Evolutionary conservation across 2,329 filamentous ascomycete genomes (phyloP).

Genomic region (Arthrobotrys sinensis): DNA sequence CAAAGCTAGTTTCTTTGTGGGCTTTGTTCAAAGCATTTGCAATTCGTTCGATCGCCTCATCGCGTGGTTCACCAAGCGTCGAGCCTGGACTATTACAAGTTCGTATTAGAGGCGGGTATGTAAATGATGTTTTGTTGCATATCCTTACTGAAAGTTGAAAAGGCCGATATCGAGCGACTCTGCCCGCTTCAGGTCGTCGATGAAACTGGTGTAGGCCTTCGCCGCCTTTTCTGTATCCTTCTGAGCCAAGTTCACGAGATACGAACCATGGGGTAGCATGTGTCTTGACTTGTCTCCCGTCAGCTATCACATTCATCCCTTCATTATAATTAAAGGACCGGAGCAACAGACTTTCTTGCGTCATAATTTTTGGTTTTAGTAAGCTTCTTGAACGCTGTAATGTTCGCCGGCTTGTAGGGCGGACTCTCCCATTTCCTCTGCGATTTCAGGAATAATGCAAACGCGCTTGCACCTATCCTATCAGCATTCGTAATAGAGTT

Average conservation of each 20-base stretch:
- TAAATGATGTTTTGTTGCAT: slow-evolving; percentile 21
- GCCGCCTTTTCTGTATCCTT: slow-evolving; percentile 82
- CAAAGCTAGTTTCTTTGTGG: slow-evolving; percentile 80
- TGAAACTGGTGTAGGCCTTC: slow-evolving; percentile 87
- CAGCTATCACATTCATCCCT: slow-evolving; percentile 35
- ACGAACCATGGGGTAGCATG: slow-evolving; percentile 92
- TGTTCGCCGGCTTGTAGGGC: slow-evolving; percentile 78
- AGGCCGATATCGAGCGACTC: slow-evolving; percentile 86
- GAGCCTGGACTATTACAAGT: slow-evolving; percentile 77
- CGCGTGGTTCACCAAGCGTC: slow-evolving; percentile 77
- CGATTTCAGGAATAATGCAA: slow-evolving; percentile 95
- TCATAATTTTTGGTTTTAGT: slow-evolving; percentile 81
- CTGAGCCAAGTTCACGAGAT: slow-evolving; percentile 95
- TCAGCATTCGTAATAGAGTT: slow-evolving; percentile 85
- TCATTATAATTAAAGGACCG: neutral
- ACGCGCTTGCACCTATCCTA: slow-evolving; percentile 90
- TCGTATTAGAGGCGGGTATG: slow-evolving; percentile 30
- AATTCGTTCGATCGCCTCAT: slow-evolving; percentile 82
- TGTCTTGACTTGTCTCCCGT: slow-evolving; percentile 69
- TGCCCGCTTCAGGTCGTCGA: slow-evolving; percentile 89
- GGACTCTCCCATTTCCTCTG: slow-evolving; percentile 95
- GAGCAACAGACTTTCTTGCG: slow-evolving; percentile 71
- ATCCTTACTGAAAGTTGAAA: slow-evolving; percentile 89
- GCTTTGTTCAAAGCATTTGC: slow-evolving; percentile 86
- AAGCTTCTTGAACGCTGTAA: slow-evolving; percentile 78